Base-by-base conservation (phyloP, 345 rosid genomes). In the Arabidopsis suecica region DNA sequence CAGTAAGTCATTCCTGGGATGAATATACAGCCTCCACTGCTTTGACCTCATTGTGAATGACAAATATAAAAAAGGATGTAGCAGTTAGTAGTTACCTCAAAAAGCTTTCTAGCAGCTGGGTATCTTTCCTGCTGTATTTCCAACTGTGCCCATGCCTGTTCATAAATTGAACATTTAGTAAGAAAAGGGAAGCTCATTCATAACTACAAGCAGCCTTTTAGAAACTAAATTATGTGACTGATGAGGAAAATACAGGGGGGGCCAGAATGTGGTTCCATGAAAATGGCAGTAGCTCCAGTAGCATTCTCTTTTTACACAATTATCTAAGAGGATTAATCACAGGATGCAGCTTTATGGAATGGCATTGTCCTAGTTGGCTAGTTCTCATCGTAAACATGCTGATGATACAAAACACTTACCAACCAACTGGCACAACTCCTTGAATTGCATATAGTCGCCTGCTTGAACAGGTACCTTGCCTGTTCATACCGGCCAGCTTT, bases 341-440 rank as follows among this genome's bases (percentile, higher is more conserved):
- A 61, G 14, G 42, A 40, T 50, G 23, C 42, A 61, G 18, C 42
- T 38, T n/a, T 47, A 6, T 56, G 10, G 49, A 44, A 18, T 47
- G 72, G 42, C 16, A 65, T 11, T 66, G 12, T 48, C 57, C 41
- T 45, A 65, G 9, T 50, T 55, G 38, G 49, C 41, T 45, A 65
- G 9, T 50, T 55, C 61, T 16, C 30, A 50, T 60, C 18, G 40
- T 7, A 60, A 50, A 28, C 49, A 61, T 40, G 37, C 12, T 63
- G 41, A 62, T 68, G 65, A 38, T 63, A 30, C 38, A 36, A 45
- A 80, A 71, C 71, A 89, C 92, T 90, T 87, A 95, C 99, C 70
- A 95, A 88, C 99, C 99, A 95, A 86, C 99, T 90, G 41, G 99
- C 97, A 58, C 97, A 92, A 83, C 99, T 95, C 72, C 82, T 95